A percentile compares a stretch with the other conserved stretches of the same genome.
phyloP scores from a whole-genome alignment of 345 rosid species.

The Gossypioides kirkii region DNA sequence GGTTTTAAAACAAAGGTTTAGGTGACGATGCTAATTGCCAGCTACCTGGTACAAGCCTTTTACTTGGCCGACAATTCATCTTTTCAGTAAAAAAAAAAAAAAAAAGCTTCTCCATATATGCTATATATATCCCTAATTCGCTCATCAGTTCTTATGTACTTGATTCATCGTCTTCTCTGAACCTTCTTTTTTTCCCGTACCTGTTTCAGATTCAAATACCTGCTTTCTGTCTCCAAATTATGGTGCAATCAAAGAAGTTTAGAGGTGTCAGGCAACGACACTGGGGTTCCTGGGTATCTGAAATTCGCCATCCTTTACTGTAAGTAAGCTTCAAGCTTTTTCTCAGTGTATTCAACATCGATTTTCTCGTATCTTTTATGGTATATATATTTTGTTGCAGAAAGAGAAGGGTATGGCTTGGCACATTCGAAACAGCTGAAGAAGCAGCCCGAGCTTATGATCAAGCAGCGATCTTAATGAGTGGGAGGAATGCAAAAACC shows the following conservation, averaged over 20 bases:
- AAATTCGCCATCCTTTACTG: slow-evolving; percentile 79
- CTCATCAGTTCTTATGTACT: neutral
- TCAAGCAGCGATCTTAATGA: slow-evolving; percentile 62
- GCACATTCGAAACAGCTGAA: slow-evolving; percentile 72
- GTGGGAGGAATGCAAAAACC: slow-evolving; percentile 72
- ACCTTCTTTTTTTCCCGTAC: neutral
- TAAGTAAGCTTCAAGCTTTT: slow-evolving; percentile 1
- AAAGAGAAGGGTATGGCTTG: slow-evolving; percentile 80
- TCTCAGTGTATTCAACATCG: neutral
- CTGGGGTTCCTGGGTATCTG: slow-evolving; percentile 92
- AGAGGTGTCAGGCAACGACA: slow-evolving; percentile 92
- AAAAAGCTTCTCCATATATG: neutral
- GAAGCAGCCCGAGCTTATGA: slow-evolving; percentile 74
- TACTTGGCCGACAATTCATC: slow-evolving; percentile 13
- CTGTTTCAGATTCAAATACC: neutral
- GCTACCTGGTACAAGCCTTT: neutral
- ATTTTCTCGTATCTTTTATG: neutral
- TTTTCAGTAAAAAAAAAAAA: neutral
- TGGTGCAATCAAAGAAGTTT: slow-evolving; percentile 69
- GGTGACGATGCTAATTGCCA: neutral
- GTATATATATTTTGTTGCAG: slow-evolving; percentile 16
- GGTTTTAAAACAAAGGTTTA: neutral
- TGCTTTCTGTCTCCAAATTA: neutral
- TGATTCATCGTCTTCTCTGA: neutral
- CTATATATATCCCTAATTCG: neutral